phyloP scores from a whole-genome alignment of 2,329 filamentous ascomycete species.

The Lasiodiplodia sp. region DNA sequence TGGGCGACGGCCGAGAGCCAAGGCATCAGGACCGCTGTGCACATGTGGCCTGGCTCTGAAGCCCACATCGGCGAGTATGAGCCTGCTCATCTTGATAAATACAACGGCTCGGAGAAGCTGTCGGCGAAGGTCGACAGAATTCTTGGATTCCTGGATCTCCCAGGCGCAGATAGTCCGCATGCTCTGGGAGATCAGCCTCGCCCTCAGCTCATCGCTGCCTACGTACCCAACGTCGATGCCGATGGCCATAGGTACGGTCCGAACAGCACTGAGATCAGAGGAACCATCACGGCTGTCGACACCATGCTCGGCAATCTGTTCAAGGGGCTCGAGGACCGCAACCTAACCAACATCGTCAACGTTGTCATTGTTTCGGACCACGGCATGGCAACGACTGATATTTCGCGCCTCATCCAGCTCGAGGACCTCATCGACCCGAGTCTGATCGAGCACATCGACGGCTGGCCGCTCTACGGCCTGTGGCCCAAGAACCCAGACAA shows the following conservation, averaged over 20 bases:
- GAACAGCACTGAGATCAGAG: constrained; percentile 89
- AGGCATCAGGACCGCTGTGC: constrained; percentile 79
- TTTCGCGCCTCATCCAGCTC: constrained; percentile 80
- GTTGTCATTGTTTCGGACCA: constrained; percentile 97
- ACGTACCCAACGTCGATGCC: constrained; percentile 89
- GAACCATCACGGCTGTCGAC: constrained; percentile 82
- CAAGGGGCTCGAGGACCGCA: constrained; percentile 76
- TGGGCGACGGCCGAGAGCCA: constrained; percentile 92
- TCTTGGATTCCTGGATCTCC: constrained; percentile 82
- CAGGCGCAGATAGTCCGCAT: constrained; percentile 69
- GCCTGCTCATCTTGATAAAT: constrained; percentile 84
- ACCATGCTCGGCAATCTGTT: constrained; percentile 81
- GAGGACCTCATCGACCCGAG: constrained; percentile 84
- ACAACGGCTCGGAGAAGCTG: constrained; percentile 78
- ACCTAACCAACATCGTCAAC: constrained; percentile 89
- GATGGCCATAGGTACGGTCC: constrained; percentile 90
- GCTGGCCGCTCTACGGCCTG: constrained; percentile 92
- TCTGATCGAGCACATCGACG: constrained; percentile 84
- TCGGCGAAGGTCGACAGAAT: constrained; percentile 79
- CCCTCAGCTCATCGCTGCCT: constrained; percentile 91
- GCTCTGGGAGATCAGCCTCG: constrained; percentile 62
- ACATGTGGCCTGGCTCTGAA: constrained; percentile 99
- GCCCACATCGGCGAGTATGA: constrained; percentile 79
- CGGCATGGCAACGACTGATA: constrained; percentile 94
- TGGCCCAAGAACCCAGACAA: constrained; percentile 76